Evolutionary conservation across 257 asterid species (phyloP), one percentile per base, ranked within the genome.

Genomic region (Nicotiana benthamiana): DNA sequence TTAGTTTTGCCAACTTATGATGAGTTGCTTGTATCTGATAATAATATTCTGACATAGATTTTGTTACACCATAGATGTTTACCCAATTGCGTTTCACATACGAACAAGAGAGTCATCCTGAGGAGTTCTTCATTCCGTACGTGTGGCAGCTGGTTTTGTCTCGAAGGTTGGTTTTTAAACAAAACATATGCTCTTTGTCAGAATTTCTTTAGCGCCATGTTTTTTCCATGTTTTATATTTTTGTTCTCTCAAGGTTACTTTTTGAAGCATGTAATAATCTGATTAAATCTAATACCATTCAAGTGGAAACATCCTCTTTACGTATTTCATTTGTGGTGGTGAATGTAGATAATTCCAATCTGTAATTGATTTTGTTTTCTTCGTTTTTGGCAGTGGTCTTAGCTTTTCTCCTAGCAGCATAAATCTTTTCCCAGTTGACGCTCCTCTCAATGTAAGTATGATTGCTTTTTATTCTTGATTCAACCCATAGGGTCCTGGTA

Each of bases 31-130:
- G 61, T 57, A 79, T 64, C 48, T 62, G 83, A 77, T 80, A 80
- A 75, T 80, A 63, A 57, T 46, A 43, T 70, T 22, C 65, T 60
- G 65, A 60, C 65, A 20, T 59, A 10, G 17, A 60, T 62, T 62
- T 74, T 74, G 40, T 26, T 20, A 0, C 40, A 24, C 43, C 61
- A 63, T 75, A 95, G 99, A 85, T 95, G 89, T 93, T 92, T 81
- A 83, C 94, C 4, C 98, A 91, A 82, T 80, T 93, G 70, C 97
- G 90, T 61, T 93, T 95, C 85, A 89, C 96, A 77, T 95, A 95
- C 72, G 97, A 95, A 88, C 98, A 95, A 95, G 99, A 95, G 92
- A 92, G 92, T 84, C 96, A 90, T 80, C 97, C 97, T 0, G 98
- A 95, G 89, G 98, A 93, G 85, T 95, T 95, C 90, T 95, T 95